Base-by-base conservation (phyloP, 2,329 filamentous ascomycete species). In the Trichocomaceae sp. region DNA sequence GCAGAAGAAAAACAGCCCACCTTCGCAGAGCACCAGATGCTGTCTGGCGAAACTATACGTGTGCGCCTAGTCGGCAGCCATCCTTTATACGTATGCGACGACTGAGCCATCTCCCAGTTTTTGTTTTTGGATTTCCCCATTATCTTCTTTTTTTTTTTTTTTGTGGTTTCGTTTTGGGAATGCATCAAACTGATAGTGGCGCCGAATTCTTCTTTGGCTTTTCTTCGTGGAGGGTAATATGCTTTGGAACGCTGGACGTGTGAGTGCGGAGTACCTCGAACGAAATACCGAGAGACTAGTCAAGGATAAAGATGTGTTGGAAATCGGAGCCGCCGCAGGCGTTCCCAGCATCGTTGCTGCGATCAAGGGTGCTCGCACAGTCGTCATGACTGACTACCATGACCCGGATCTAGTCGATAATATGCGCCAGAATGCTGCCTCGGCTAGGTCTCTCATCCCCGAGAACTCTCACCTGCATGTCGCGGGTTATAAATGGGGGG, bases 171-270 rank as follows among this genome's bases (percentile, higher is more conserved):
- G 10, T 29, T 29, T 29, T 29, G 26, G 26, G 41, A 41, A 47
- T 9, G 10, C 22, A 17, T 23, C 50, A 23, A 39, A 52, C 47
- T 57, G 48, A 63, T 63, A 64, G n/a, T 47, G 60, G 65, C 59
- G 26, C 26, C 26, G 26, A 29, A 8, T 8, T 29, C 10, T 29
- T 9, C 8, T 29, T 29, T 29, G 5, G 26, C 26, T 29, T 29
- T 35, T 13, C 42, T 52, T 50, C 57, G 56, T 58, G 59, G 63
- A 83, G 83, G 91, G 89, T 15, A 89, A 96, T 71, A 81, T 88
- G 60, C 80, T 96, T 29, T 97, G 92, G 92, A 95, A 96, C 70
- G 91, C 89, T 58, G 86, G 86, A 57, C 86, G 88, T 59, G 83
- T 88, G 39, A 80, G 92, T 48, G 83, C 90, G 15, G 78, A 83